Base-by-base conservation (phyloP, 257 asterid species). In the Leonotis leonurus region DNA sequence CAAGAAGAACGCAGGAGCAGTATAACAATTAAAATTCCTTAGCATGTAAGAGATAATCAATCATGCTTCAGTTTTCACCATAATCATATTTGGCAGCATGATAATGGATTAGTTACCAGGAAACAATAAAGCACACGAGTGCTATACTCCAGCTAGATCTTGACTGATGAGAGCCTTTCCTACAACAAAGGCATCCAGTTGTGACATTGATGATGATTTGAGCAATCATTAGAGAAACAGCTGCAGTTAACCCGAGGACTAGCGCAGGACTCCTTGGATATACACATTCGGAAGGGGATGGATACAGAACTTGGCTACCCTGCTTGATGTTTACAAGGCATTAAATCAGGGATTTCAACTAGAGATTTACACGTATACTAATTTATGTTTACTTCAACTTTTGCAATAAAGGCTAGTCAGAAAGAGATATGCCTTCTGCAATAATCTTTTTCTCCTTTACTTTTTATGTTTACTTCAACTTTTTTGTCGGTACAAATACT, bases 201-300 rank as follows among this genome's bases (percentile, higher is more conserved):
- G 97, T 75, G 25, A 81, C 81, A 25, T 83, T 84, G 83, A 89
- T 71, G 65, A 80, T 82, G 29, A 86, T 62, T 66, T 87, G 95
- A 18, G 99, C 97, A 53, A 89, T 75, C 95, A 85, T 63, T 39
- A 92, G 98, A 65, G 89, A 26, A 46, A 80, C 75, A 8, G 96
- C 94, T 1, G 96, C 83, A 44, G 81, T 69, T 69, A 92, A 73
- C 51, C 95, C 97, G 54, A 92, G 95, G 54, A 74, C 85, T 41
- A 89, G 57, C 3, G 97, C 91, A 52, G 97, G 97, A 68, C 88
- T 89, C 77, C 89, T 72, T 9, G 97, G 99, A 68, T 89, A 89
- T 46, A 87, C 68, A 70, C 99, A 92, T 65, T 77, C 88, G 9
- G 78, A 60, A 46, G 96, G 79, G 60, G 91, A 67, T 4, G 86